phyloP scores from a whole-genome alignment of 352 stramenopile species.

The Phytophthora fragariae region DNA sequence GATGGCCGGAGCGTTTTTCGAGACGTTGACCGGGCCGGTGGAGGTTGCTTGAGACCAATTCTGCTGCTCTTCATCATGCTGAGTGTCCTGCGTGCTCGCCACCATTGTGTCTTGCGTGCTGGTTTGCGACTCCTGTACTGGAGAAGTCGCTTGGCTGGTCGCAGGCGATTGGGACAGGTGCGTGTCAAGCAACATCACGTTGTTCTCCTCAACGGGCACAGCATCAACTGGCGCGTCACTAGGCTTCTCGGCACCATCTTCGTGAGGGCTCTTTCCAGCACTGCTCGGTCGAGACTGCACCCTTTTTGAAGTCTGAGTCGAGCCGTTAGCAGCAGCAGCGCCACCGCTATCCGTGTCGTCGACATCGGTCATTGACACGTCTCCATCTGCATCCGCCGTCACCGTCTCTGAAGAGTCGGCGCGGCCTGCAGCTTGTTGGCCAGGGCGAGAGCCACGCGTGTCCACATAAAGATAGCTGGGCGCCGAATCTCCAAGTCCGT shows the following conservation, averaged over 20 bases:
- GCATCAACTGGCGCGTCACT: not conserved
- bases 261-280: slow-evolving; percentile 32
- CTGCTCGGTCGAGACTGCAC: slow-evolving; percentile 11
- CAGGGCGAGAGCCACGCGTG: slow-evolving; percentile 40
- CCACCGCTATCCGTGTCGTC: slow-evolving; percentile 23
- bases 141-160: not conserved
- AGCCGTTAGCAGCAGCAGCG: slow-evolving; percentile 4
- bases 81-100: slow-evolving; percentile 19
- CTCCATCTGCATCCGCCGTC: slow-evolving; percentile 28
- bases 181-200: slow-evolving; percentile 19
- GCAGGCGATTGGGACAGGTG: slow-evolving; percentile 8
- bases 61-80: slow-evolving; percentile 21
- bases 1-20: slow-evolving; percentile 1
- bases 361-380: slow-evolving; percentile 46
- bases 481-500: slow-evolving; percentile 41
- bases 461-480: slow-evolving; percentile 68
- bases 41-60: slow-evolving; percentile 15
- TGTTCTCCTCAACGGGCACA: not conserved
- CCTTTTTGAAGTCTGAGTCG: not conserved
- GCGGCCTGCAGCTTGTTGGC: slow-evolving; percentile 12
- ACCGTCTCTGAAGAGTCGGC: slow-evolving; percentile 6
- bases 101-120: slow-evolving; percentile 26
- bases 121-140: slow-evolving; percentile 10
- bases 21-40: slow-evolving; percentile 9
- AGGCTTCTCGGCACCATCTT: slow-evolving; percentile 12